phyloP scores from a whole-genome alignment of 768 basidiomycete species.

The Pholiota microspora region DNA sequence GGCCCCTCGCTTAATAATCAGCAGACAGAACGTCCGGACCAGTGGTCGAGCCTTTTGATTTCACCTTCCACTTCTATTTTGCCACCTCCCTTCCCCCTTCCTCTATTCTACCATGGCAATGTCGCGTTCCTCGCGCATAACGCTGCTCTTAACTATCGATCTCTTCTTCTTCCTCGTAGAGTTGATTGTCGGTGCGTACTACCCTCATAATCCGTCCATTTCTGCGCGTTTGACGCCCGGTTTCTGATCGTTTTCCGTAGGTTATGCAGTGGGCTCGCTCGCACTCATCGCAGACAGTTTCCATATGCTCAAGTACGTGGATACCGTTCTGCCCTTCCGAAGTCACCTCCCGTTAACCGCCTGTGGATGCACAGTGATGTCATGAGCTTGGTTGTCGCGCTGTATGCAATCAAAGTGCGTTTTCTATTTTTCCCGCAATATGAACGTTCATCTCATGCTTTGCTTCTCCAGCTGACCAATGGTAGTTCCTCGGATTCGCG shows the following conservation, averaged over 20 bases:
- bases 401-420: conserved; percentile 65
- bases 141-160: conserved; percentile 80
- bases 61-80: not conserved
- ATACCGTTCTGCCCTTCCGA: not conserved
- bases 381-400: conserved; percentile 90
- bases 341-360: conserved; percentile 1
- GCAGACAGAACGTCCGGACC: not conserved
- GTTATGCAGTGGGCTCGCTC: conserved; percentile 94
- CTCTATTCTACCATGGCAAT: conserved; percentile 29
- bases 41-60: not conserved
- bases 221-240: not conserved
- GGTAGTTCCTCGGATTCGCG: conserved; percentile 56
- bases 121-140: conserved; percentile 74
- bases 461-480: conserved; percentile 50
- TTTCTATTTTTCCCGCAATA: not conserved
- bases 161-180: conserved; percentile 85
- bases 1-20: not conserved
- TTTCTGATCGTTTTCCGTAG: conserved; percentile 35
- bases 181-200: conserved; percentile 65
- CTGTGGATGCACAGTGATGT: conserved; percentile 72
- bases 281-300: conserved; percentile 96
- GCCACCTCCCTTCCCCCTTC: not conserved
- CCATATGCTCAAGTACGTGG: conserved; percentile 94
- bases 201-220: not conserved
- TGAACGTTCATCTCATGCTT: conserved; percentile 2